phyloP scores from a whole-genome alignment of 352 stramenopile genomes.

The Thalassiosira livingstoniorum region DNA sequence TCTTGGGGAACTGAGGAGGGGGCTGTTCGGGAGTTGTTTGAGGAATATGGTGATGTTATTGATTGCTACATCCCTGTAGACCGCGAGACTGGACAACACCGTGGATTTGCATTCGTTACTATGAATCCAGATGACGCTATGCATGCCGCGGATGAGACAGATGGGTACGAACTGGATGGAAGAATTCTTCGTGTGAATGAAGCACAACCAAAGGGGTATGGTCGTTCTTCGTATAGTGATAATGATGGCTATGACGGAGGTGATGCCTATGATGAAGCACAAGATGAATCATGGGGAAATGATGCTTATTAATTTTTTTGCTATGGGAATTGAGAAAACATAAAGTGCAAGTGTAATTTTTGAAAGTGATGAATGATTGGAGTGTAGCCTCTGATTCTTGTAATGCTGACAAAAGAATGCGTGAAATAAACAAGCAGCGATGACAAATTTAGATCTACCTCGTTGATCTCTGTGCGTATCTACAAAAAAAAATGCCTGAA shows the following conservation, averaged over 20 bases:
- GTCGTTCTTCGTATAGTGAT: slow-evolving; percentile 34
- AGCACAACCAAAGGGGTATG: slow-evolving; percentile 72
- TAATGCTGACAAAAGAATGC: too few species aligned
- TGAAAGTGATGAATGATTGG: too few species aligned
- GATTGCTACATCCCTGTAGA: slow-evolving; percentile 84
- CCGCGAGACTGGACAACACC: slow-evolving; percentile 69
- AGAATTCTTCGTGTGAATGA: slow-evolving; percentile 84
- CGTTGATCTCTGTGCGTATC: too few species aligned
- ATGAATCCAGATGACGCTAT: slow-evolving; percentile 78
- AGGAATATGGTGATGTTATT: slow-evolving; percentile 81
- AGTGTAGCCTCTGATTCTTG: too few species aligned
- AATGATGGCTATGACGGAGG: slow-evolving; percentile 55
- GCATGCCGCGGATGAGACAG: slow-evolving; percentile 71
- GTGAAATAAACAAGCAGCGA: too few species aligned
- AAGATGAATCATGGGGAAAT: slow-evolving; percentile 61
- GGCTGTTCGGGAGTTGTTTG: slow-evolving; percentile 78
- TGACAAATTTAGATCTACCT: too few species aligned
- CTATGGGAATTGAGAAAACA: neutral
- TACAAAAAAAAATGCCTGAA: too few species aligned
- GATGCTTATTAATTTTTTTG: slow-evolving; percentile 48
- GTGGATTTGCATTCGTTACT: slow-evolving; percentile 86
- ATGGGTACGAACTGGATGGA: slow-evolving; percentile 86
- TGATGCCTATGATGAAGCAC: slow-evolving; percentile 49
- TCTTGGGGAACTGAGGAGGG: slow-evolving; percentile 78
- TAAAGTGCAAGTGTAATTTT: too few species aligned